These are phyloP conservation scores for Lomentospora prolificans DNA, from an alignment of 2,329 filamentous ascomycete genomes.

Conservation along the genomic window DNA sequence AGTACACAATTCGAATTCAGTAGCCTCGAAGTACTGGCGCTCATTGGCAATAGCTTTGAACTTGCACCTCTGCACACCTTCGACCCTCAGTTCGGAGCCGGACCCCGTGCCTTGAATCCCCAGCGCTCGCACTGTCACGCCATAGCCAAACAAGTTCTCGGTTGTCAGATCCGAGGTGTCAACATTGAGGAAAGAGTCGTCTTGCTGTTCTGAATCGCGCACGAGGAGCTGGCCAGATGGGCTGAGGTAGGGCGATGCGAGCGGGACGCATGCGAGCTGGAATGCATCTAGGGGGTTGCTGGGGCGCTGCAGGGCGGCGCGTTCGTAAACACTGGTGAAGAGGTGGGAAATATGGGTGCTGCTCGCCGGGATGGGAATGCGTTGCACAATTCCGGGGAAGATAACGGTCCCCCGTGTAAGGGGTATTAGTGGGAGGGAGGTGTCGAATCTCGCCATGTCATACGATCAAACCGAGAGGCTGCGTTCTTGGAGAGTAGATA, in stretches of 20 bases:
- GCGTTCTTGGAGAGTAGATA: conserved; percentile 17
- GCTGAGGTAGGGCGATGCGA: conserved; percentile 65
- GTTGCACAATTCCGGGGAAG: conserved; percentile 74
- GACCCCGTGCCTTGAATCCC: conserved; percentile 67
- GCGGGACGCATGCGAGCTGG: conserved; percentile 78
- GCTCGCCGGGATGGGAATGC: conserved; percentile 68
- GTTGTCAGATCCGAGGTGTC: conserved; percentile 52
- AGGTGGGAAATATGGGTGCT: conserved; percentile 84
- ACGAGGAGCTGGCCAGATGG: conserved; percentile 68
- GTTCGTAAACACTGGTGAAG: conserved; percentile 74
- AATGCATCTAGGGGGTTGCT: conserved; percentile 56
- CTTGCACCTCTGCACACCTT: conserved; percentile 69
- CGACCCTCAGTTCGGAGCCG: conserved; percentile 72
- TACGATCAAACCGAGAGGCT: background rate
- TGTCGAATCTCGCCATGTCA: conserved; percentile 15
- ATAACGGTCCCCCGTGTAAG: conserved; percentile 73
- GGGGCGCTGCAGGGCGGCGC: conserved; percentile 57
- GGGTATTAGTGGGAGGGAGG: conserved; percentile 65
- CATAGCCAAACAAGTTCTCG: conserved; percentile 71
- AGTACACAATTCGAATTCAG: conserved; percentile 54
- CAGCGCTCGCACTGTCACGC: conserved; percentile 69
- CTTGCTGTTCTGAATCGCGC: conserved; percentile 41
- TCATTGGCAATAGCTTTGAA: conserved; percentile 46
- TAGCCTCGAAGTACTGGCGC: conserved; percentile 77
- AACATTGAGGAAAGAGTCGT: conserved; percentile 33